These are phyloP conservation scores for Candida hispaniensis DNA, from an alignment of 805 yeast genomes.

Conservation along the genomic window DNA sequence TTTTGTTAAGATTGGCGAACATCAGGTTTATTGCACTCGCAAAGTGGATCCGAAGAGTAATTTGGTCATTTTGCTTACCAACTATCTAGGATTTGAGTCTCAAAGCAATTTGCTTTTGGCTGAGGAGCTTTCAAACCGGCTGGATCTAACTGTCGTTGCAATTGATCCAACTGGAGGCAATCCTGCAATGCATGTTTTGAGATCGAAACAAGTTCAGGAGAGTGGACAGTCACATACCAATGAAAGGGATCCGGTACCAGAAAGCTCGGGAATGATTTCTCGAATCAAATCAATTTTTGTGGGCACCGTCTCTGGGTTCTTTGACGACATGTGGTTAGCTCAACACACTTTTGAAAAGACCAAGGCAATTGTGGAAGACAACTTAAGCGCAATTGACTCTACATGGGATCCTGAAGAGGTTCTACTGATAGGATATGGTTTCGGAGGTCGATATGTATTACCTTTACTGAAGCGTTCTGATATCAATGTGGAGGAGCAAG, in stretches of 20 bases:
- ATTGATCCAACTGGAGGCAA: conserved; percentile 26
- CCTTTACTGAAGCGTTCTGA: conserved; percentile 21
- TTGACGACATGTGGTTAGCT: conserved; percentile 31
- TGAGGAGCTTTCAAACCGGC: conserved; percentile 23
- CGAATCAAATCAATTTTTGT: conserved; percentile 24
- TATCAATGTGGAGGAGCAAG: conserved; percentile 13
- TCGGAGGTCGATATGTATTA: conserved; percentile 28
- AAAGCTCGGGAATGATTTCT: conserved; percentile 9
- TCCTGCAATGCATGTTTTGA: conserved; percentile 12
- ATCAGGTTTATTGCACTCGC: too few species aligned
- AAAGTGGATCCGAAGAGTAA: too few species aligned
- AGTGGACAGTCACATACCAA: conserved; percentile 3
- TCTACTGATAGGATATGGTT: conserved; percentile 28
- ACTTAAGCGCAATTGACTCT: conserved; percentile 25
- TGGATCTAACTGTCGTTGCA: conserved; percentile 25
- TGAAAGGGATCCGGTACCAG: too few species aligned
- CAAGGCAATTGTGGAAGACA: conserved; percentile 23
- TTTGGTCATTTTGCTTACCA: conserved; percentile 25
- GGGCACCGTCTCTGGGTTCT: conserved; percentile 25
- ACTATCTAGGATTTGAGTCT: conserved; percentile 27
- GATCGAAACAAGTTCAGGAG: conserved; percentile 9
- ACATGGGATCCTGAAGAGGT: conserved; percentile 25
- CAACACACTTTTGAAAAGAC: conserved; percentile 27
- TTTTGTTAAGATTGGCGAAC: too few species aligned
- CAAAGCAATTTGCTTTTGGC: conserved; percentile 26